phyloP scores from a whole-genome alignment of 345 rosid species.

The Aethionema arabicum region DNA sequence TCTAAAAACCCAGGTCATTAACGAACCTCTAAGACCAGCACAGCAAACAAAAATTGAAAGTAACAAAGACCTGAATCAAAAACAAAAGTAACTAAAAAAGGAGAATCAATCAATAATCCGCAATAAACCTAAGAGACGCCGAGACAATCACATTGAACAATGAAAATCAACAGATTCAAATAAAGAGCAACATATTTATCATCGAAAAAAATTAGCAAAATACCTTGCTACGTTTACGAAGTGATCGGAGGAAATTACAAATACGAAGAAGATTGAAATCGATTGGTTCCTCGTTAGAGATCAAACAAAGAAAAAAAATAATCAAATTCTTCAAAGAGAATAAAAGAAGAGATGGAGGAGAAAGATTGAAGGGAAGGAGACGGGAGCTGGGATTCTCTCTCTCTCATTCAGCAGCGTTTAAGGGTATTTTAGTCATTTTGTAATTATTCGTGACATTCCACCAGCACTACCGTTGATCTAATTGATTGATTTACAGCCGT shows the following conservation, averaged over 20 bases:
- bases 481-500: slow-evolving; percentile 29
- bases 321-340: not conserved
- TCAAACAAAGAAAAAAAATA: not conserved
- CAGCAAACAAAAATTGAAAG: not conserved
- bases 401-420: slow-evolving; percentile 18
- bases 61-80: not conserved
- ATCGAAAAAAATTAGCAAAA: not conserved
- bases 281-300: not conserved
- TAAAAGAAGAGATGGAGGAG: slow-evolving; percentile 15
- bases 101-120: not conserved
- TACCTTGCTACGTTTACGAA: slow-evolving; percentile 17
- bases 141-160: slow-evolving; percentile 28
- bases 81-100: not conserved
- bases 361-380: slow-evolving; percentile 21
- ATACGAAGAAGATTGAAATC: slow-evolving; percentile 13
- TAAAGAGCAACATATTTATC: not conserved
- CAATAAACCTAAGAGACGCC: not conserved
- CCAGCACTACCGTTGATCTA: slow-evolving; percentile 26
- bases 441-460: slow-evolving; percentile 16
- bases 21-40: slow-evolving; percentile 5
- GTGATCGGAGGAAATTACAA: slow-evolving; percentile 2
- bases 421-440: slow-evolving; percentile 38
- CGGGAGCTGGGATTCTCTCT: slow-evolving; percentile 20
- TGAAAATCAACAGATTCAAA: slow-evolving; percentile 6
- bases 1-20: not conserved